Conservation (phyloP, 1,284 basidiomycete genomes). For the Megacollybia platyphylla region DNA sequence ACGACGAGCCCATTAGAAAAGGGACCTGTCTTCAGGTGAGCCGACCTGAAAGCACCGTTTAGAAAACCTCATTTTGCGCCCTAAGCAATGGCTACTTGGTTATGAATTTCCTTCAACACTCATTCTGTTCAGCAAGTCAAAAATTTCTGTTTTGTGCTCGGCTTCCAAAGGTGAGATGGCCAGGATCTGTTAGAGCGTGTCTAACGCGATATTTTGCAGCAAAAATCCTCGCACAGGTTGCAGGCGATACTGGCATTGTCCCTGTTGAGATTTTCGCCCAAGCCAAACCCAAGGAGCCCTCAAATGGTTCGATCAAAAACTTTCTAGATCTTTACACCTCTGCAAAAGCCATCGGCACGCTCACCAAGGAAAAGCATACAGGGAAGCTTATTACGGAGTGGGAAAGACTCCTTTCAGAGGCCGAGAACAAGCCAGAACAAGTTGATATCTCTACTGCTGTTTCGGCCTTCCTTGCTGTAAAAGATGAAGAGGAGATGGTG, state of each 20-base stretch:
- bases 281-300: constrained; percentile 61
- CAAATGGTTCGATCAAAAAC: constrained; percentile 54
- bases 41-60: constrained; percentile 8
- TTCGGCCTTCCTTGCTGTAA: constrained; percentile 72
- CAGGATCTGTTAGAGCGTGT: constrained; percentile 2
- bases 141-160: constrained; percentile 75
- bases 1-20: constrained; percentile 77
- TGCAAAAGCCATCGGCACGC: constrained; percentile 49
- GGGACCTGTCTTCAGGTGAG: constrained; percentile 84
- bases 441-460: constrained; percentile 72
- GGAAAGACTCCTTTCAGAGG: constrained; percentile 45
- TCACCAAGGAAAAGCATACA: constrained; percentile 67
- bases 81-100: constrained; percentile 86
- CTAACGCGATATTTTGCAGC: constrained; percentile 29
- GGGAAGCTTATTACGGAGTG: constrained; percentile 79
- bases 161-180: constrained; percentile 67
- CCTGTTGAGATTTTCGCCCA: constrained; percentile 58
- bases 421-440: constrained; percentile 53
- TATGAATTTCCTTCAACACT: constrained; percentile 96
- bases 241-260: constrained; percentile 37
- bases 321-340: constrained; percentile 46
- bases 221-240: constrained; percentile 63
- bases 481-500: constrained; percentile 87
- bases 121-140: constrained; percentile 69
- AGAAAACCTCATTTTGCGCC: constrained; percentile 11